phyloP scores from a whole-genome alignment of 1,284 basidiomycete species.

The Tetrapyrgos nigripes region DNA sequence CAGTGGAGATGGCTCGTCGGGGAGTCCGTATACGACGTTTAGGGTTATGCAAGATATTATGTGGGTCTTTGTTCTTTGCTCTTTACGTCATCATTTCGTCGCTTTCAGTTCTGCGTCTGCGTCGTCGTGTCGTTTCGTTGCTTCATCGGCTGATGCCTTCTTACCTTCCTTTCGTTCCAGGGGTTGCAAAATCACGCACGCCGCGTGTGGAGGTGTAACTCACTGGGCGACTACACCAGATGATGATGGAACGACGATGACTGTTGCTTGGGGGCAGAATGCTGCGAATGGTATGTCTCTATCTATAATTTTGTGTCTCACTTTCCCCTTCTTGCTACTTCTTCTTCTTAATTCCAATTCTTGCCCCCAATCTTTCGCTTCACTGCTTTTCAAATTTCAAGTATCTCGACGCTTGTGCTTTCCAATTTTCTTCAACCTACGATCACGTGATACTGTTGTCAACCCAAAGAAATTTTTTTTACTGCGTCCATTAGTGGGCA shows the following conservation, averaged over 20 bases:
- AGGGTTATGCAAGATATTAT: slow-evolving; percentile 79
- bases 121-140: too few relatives aligned
- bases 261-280: slow-evolving; percentile 88
- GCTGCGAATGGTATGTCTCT: slow-evolving; percentile 66
- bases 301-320: neutral
- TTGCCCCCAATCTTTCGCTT: too few relatives aligned
- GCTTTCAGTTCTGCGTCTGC: slow-evolving; percentile 21
- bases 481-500: too few relatives aligned
- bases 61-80: slow-evolving; percentile 14
- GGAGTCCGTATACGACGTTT: slow-evolving; percentile 44
- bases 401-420: too few relatives aligned
- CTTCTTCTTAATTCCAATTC: neutral
- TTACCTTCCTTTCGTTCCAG: slow-evolving; percentile 84
- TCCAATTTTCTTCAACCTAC: too few relatives aligned
- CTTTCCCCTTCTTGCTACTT: neutral
- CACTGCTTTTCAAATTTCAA: too few relatives aligned
- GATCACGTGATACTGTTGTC: too few relatives aligned
- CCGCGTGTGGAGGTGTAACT: slow-evolving; percentile 87
- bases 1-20: slow-evolving; percentile 6
- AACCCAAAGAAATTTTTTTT: too few relatives aligned
- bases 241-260: slow-evolving; percentile 77
- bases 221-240: slow-evolving; percentile 82
- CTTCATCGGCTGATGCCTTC: slow-evolving; percentile 63
- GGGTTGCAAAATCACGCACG: slow-evolving; percentile 76
- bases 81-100: slow-evolving; percentile 48